Conservation (phyloP, 176 grass and related monocot species). For the Musa troglodytarum region DNA sequence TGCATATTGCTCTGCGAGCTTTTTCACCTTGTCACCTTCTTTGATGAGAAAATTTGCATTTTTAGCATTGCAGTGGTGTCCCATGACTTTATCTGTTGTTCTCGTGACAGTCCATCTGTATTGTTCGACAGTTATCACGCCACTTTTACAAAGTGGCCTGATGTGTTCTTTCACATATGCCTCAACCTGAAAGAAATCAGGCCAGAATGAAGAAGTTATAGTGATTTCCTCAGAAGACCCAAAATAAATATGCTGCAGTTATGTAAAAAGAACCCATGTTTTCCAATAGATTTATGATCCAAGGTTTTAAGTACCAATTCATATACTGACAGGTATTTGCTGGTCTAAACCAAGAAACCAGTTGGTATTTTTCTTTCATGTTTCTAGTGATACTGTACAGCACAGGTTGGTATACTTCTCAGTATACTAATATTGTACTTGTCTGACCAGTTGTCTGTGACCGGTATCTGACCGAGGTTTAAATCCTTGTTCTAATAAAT, state of each 20-base stretch:
- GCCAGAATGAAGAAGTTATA: not conserved
- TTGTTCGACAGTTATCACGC: slow-evolving; percentile 63
- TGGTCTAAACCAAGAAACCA: too few relatives aligned
- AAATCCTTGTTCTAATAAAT: too few relatives aligned
- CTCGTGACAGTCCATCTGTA: slow-evolving; percentile 61
- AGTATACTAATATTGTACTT: too few relatives aligned
- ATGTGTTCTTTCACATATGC: slow-evolving; percentile 84
- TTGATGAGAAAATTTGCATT: slow-evolving; percentile 87
- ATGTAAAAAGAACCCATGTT: not conserved
- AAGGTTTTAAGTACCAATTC: too few relatives aligned
- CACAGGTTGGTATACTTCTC: too few relatives aligned
- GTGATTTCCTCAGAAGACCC: not conserved
- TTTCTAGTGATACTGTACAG: too few relatives aligned
- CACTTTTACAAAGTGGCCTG: slow-evolving; percentile 90
- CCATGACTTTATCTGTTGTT: slow-evolving; percentile 84
- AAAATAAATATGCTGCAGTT: not conserved
- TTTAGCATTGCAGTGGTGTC: slow-evolving; percentile 51
- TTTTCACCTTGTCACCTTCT: slow-evolving; percentile 94
- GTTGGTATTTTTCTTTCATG: too few relatives aligned
- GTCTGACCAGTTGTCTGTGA: too few relatives aligned
- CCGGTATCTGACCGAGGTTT: too few relatives aligned
- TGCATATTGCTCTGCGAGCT: slow-evolving; percentile 71
- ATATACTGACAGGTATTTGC: too few relatives aligned
- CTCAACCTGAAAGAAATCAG: slow-evolving; percentile 42
- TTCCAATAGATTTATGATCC: not conserved